Percentiles rank a stretch among this genome's conserved stretches.
Evolutionary conservation across 495 filamentous ascomycete genomes (phyloP).

Genomic region (Parachaetomium inaequale): DNA sequence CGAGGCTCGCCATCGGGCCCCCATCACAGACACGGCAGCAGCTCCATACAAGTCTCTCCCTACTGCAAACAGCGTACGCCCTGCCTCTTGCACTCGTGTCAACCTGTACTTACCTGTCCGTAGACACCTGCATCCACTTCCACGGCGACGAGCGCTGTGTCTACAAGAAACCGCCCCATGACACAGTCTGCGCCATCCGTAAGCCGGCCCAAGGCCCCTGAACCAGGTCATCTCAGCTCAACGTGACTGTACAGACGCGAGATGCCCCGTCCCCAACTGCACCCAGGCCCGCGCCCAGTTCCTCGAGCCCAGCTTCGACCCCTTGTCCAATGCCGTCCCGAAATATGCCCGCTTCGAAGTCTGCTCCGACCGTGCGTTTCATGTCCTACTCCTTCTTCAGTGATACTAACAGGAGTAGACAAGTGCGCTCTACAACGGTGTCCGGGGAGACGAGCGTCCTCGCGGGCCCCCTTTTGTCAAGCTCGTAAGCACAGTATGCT

Average conservation of each 20-base stretch:
- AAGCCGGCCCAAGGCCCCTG: background rate
- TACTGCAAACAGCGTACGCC: constrained; percentile 29
- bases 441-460: constrained; percentile 6
- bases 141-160: constrained; percentile 24
- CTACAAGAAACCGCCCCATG: constrained; percentile 27
- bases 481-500: constrained; percentile 18
- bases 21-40: constrained; percentile 18
- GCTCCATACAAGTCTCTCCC: constrained; percentile 19
- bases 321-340: constrained; percentile 16
- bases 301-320: constrained; percentile 25
- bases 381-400: background rate
- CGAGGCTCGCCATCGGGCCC: constrained; percentile 17
- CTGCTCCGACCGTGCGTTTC: constrained; percentile 28
- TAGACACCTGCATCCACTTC: constrained; percentile 29
- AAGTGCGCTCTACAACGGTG: constrained; percentile 27
- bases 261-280: constrained; percentile 26
- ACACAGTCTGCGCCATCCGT: constrained; percentile 28
- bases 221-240: background rate
- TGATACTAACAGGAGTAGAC: constrained; percentile 21
- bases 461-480: constrained; percentile 17
- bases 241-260: constrained; percentile 19
- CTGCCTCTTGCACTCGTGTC: background rate
- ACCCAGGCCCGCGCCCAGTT: constrained; percentile 26
- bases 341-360: constrained; percentile 25
- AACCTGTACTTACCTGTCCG: background rate